A percentile compares a stretch with the other conserved stretches of the same genome.
These are phyloP conservation scores for Prunus davidiana DNA, from an alignment of 306 rosid genomes.

Conservation along the genomic window DNA sequence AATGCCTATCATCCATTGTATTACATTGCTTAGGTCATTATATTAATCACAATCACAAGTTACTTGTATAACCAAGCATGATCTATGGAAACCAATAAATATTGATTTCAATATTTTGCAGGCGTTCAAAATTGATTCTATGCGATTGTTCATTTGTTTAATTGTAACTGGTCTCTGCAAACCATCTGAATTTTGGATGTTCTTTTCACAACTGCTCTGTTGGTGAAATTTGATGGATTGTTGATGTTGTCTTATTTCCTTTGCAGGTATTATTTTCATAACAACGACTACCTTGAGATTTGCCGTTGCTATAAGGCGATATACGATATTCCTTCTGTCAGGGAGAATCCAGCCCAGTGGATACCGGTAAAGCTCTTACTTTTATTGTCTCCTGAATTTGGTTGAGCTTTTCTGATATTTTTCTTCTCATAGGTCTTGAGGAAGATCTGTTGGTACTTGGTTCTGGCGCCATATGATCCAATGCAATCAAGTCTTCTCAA, in stretches of 20 bases:
- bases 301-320: conserved; percentile 87
- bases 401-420: conserved; percentile 14
- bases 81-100: not conserved
- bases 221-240: not conserved
- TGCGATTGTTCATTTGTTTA: not conserved
- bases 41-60: not conserved
- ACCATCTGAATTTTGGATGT: not conserved
- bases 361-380: conserved; percentile 45
- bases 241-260: conserved; percentile 7
- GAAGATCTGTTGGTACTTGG: conserved; percentile 89
- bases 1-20: not conserved
- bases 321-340: conserved; percentile 79
- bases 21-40: not conserved
- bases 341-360: conserved; percentile 67
- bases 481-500: conserved; percentile 95
- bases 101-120: not conserved
- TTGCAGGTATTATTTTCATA: conserved; percentile 70
- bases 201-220: not conserved
- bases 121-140: not conserved
- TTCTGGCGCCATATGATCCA: conserved; percentile 77
- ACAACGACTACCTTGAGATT: conserved; percentile 84
- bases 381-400: not conserved
- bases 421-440: conserved; percentile 54
- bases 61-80: not conserved
- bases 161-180: not conserved